phyloP scores from a whole-genome alignment of 2,329 filamentous ascomycete species.

The Mycosphaerelloides madeirae region DNA sequence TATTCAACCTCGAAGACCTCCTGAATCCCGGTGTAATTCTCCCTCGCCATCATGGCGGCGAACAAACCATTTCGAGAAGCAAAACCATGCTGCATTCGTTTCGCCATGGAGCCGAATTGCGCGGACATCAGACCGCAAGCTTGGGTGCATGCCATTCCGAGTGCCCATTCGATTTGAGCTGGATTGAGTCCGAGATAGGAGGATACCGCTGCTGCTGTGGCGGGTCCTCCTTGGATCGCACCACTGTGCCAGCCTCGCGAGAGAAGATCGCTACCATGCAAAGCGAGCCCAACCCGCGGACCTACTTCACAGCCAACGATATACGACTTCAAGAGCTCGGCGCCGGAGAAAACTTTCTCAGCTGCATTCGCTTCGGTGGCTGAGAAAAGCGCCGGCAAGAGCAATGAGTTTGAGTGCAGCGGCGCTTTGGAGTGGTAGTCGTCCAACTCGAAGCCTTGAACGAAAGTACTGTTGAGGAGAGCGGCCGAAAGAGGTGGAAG shows the following conservation, averaged over 20 bases:
- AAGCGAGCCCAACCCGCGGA: conserved; percentile 8
- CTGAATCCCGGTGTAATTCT: conserved; percentile 41
- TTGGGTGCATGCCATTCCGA: conserved; percentile 9
- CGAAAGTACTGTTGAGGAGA: conserved; percentile 10
- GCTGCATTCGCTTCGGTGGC: conserved; percentile 2
- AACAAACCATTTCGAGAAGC: conserved; percentile 43
- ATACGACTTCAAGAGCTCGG: conserved; percentile 7
- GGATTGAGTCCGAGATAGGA: conserved; percentile 4
- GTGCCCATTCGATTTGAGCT: conserved; percentile 7
- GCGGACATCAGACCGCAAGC: conserved; percentile 34
- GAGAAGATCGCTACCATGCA: conserved; percentile 7
- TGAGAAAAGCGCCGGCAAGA: conserved; percentile 6
- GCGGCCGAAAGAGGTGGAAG: conserved; percentile 5
- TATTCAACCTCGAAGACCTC: conserved; percentile 40
- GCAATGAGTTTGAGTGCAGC: conserved; percentile 8
- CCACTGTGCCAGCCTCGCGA: conserved; percentile 10
- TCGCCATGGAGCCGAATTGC: conserved; percentile 42
- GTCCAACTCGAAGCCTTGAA: conserved; percentile 9
- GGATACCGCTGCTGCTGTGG: conserved; percentile 6
- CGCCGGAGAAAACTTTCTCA: conserved; percentile 1
- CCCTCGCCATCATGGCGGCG: conserved; percentile 35
- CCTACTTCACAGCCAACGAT: conserved; percentile 10
- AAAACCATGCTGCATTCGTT: conserved; percentile 46
- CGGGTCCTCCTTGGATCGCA: conserved; percentile 6
- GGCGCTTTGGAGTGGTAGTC: conserved; percentile 9